Percentiles rank a stretch among this genome's conserved stretches.
Evolutionary conservation across 148 eudicot genomes (phyloP).

Genomic region (Arctostaphylos glauca): DNA sequence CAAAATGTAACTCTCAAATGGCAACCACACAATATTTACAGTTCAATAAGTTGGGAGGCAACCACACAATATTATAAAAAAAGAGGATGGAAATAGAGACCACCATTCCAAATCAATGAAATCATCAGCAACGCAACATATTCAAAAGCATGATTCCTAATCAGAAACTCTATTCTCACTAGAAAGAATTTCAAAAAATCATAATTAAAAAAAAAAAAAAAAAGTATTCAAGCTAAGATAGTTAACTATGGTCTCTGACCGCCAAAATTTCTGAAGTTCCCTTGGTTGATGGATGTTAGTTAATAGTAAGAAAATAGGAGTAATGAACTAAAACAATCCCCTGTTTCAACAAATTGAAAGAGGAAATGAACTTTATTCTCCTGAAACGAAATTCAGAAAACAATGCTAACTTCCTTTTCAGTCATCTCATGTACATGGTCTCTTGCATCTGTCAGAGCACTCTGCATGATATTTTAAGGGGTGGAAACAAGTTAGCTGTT

Average conservation of each 20-base stretch:
- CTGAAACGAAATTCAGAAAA: constrained; percentile 38
- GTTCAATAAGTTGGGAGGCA: background rate
- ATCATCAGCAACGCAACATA: background rate
- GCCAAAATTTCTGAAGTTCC: constrained; percentile 23
- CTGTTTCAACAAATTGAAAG: background rate
- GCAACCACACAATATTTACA: too few species aligned
- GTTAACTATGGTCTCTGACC: constrained; percentile 7
- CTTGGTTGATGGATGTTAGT: constrained; percentile 5
- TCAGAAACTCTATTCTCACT: background rate
- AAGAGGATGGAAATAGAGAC: background rate
- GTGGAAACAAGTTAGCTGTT: background rate
- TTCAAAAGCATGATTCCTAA: background rate
- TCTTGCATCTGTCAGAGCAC: constrained; percentile 84
- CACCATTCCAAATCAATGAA: background rate
- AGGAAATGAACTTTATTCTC: background rate
- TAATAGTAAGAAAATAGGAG: background rate
- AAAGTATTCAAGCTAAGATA: background rate
- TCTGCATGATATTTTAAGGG: constrained; percentile 40
- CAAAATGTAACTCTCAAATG: too few species aligned
- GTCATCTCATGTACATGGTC: constrained; percentile 95
- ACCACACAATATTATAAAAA: background rate
- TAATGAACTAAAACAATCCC: too few species aligned
- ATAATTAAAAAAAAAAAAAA: background rate
- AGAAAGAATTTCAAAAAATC: background rate
- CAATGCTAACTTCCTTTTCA: constrained; percentile 66